Percentiles rank a stretch among this genome's conserved stretches.
These are phyloP conservation scores for Arthrobotrys pseudoclavata DNA, from an alignment of 2,329 filamentous ascomycete genomes.

Conservation along the genomic window DNA sequence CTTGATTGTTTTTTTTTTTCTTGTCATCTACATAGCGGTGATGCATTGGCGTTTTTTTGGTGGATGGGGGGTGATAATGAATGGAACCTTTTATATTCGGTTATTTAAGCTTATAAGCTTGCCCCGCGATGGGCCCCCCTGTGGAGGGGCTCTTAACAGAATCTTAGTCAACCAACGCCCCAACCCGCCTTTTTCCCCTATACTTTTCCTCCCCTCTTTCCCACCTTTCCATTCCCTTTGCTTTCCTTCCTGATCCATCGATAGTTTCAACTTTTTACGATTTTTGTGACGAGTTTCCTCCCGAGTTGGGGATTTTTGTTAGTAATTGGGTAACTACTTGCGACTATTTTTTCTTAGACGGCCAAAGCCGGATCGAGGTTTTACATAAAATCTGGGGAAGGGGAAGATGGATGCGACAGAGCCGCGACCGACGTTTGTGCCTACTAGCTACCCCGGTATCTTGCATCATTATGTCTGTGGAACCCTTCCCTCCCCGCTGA, in stretches of 20 bases:
- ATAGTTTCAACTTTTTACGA: not conserved
- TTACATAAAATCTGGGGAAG: not conserved
- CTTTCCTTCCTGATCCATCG: conserved; percentile 20
- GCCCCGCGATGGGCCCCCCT: conserved; percentile 5
- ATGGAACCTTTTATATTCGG: conserved; percentile 6
- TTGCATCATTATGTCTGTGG: conserved; percentile 61
- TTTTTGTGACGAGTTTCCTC: not conserved
- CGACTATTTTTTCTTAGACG: not conserved
- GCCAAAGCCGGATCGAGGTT: not conserved
- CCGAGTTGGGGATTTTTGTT: not conserved
- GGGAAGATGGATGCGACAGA: conserved; percentile 40
- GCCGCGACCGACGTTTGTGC: conserved; percentile 38
- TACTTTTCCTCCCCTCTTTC: conserved; percentile 7
- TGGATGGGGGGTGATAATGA: conserved; percentile 20
- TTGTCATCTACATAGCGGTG: conserved; percentile 2
- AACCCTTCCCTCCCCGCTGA: not conserved
- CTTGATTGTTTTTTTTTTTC: not conserved
- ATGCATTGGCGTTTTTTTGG: conserved; percentile 26
- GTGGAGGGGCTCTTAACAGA: not conserved
- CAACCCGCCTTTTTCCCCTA: not conserved
- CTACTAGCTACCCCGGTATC: conserved; percentile 59
- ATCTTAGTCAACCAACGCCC: conserved; percentile 9
- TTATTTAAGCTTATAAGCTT: conserved; percentile 1
- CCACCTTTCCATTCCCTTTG: not conserved
- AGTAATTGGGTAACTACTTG: not conserved